Percentiles rank a stretch among this genome's conserved stretches.
These are phyloP conservation scores for Epichloe festucae DNA, from an alignment of 2,329 filamentous ascomycete species.

Conservation along the genomic window DNA sequence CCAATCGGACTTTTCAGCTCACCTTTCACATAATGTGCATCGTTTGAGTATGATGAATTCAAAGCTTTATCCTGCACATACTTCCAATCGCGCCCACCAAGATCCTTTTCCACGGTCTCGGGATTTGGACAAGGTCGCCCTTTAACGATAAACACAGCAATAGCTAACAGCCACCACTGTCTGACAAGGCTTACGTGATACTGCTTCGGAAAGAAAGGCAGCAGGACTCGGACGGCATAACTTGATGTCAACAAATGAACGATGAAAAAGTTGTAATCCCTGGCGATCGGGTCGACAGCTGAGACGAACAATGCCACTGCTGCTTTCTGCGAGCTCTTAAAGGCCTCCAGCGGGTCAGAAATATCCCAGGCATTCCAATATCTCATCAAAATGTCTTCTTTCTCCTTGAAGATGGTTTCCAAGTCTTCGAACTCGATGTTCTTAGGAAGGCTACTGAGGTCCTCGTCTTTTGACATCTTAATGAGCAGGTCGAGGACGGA, in stretches of 20 bases:
- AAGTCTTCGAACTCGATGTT: slow-evolving; percentile 50
- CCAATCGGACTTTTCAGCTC: slow-evolving; percentile 8
- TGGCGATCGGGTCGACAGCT: slow-evolving; percentile 41
- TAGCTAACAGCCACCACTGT: slow-evolving; percentile 79
- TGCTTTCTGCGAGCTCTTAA: slow-evolving; percentile 55
- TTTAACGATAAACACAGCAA: slow-evolving; percentile 66
- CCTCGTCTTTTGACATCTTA: slow-evolving; percentile 53
- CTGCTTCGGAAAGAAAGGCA: slow-evolving; percentile 61
- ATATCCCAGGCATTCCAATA: slow-evolving; percentile 88
- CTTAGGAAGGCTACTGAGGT: slow-evolving; percentile 55
- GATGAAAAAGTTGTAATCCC: slow-evolving; percentile 71
- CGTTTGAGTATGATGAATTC: slow-evolving; percentile 50
- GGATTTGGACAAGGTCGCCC: slow-evolving; percentile 58
- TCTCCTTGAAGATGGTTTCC: slow-evolving; percentile 50
- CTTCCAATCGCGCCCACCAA: slow-evolving; percentile 59
- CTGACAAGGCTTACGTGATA: slow-evolving; percentile 63
- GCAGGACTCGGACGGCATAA: slow-evolving; percentile 75
- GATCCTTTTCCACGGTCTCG: slow-evolving; percentile 46
- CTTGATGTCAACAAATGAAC: slow-evolving; percentile 73
- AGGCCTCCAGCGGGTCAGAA: slow-evolving; percentile 56
- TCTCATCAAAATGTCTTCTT: slow-evolving; percentile 60
- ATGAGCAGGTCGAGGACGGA: slow-evolving; percentile 59
- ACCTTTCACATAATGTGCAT: slow-evolving; percentile 82
- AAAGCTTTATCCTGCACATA: slow-evolving; percentile 62
- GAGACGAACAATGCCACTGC: slow-evolving; percentile 50